Base-by-base conservation (phyloP, 2,329 filamentous ascomycete species). In the Aspergillus sp. region DNA sequence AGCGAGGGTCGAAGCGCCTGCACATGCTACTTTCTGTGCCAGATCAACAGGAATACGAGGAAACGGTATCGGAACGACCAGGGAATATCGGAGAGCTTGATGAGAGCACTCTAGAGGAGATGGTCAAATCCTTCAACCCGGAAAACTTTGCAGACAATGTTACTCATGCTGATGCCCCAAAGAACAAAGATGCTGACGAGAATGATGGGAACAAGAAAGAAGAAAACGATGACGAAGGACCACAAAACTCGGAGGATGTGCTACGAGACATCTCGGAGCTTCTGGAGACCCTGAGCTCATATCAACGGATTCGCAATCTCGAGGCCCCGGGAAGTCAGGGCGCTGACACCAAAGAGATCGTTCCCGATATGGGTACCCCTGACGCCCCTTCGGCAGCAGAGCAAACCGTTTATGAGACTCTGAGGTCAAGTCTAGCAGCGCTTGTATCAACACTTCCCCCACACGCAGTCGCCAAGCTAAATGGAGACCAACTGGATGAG, bases 401-500 rank as follows among this genome's bases (percentile, higher is more conserved):
- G 65, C 73, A 80, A 42, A 78, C 80, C 45, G 78, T 84, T 0
- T 96, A 96, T 71, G 83, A 91, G 63, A 83, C 88, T 26, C 81
- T 96, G 55, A 92, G 90, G 71, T 84, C 87, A 4, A 91, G 93
- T 70, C 80, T 96, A 20, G 81, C 86, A 0, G 79, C 92, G 31
- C 86, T 96, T 63, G 84, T 96, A 61, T 84, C 89, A 64, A 86
- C 84, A 45, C 78, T 96, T 11, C 92, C 92, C 1, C 92, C 92
- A 1, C 95, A 92, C 71, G 90, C 90, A 1, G 90, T 96, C 24
- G 88, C 92, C 6, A 94, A 95, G 69, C 80, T 96, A 62, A 89
- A 96, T 68, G 92, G 92, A 10, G 90, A 96, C 71, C 90, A 92
- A 73, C 78, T 96, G n/a, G 89, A 88, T 31, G 90, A 92, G 59